A percentile compares a stretch with the other conserved stretches of the same genome.
phyloP scores from a whole-genome alignment of 495 filamentous ascomycete species.

The Penicillium subrubescens region DNA sequence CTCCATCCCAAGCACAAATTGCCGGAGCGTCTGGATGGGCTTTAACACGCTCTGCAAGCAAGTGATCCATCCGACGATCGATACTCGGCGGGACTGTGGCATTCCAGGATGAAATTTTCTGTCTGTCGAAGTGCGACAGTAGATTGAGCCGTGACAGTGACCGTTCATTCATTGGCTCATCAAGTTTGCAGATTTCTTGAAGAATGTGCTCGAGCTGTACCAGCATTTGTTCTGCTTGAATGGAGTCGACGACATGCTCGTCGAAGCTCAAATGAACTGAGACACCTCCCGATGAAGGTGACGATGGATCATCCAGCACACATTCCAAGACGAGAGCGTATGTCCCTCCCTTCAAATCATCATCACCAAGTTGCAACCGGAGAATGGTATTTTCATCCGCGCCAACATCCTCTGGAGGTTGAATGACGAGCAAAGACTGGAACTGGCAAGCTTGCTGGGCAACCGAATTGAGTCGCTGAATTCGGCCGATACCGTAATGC shows the following conservation, averaged over 20 bases:
- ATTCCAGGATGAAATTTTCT: slow-evolving; percentile 3
- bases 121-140: not conserved
- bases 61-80: not conserved
- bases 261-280: not conserved
- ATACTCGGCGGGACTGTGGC: not conserved
- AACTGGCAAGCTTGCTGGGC: slow-evolving; percentile 55
- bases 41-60: not conserved
- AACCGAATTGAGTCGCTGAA: slow-evolving; percentile 51
- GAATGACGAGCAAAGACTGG: slow-evolving; percentile 39
- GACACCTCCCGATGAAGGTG: not conserved
- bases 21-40: not conserved
- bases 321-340: not conserved
- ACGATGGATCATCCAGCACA: not conserved
- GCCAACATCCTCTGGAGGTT: slow-evolving; percentile 3
- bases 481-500: slow-evolving; percentile 52
- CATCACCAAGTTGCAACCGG: not conserved
- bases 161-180: not conserved
- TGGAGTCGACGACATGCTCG: not conserved
- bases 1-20: slow-evolving; percentile 11
- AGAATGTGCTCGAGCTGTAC: not conserved
- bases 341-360: not conserved
- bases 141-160: not conserved
- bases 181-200: not conserved
- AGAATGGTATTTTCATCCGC: not conserved
- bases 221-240: not conserved